Conservation (phyloP, 768 basidiomycete genomes). For the Rhodotorula babjevae region DNA sequence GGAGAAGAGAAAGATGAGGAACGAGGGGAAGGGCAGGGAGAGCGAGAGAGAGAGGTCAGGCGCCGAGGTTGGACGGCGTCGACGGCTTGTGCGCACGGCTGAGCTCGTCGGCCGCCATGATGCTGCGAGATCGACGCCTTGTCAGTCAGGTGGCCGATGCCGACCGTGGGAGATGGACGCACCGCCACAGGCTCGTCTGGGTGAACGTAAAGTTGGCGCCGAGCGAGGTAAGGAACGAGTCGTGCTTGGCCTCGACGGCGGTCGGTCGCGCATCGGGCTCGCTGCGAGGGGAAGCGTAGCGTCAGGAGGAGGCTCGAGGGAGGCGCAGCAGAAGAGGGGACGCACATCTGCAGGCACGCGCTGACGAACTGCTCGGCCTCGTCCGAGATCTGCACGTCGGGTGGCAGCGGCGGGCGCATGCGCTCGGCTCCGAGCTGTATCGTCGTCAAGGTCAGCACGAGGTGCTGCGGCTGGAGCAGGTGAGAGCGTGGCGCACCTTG, state of each 20-base stretch:
- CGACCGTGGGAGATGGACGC: background rate
- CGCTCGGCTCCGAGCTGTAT: conserved; percentile 75
- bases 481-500: conserved; percentile 57
- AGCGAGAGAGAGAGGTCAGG: background rate
- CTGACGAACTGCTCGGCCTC: conserved; percentile 79
- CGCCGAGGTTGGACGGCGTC: conserved; percentile 15
- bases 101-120: conserved; percentile 25
- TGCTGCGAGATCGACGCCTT: background rate
- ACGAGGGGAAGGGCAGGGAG: background rate
- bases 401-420: conserved; percentile 81
- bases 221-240: conserved; percentile 36
- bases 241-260: conserved; percentile 33
- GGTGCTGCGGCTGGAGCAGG: background rate
- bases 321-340: conserved; percentile 9
- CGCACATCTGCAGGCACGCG: conserved; percentile 81
- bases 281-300: conserved; percentile 5
- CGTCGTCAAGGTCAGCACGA: background rate
- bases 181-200: conserved; percentile 21
- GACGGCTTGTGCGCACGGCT: conserved; percentile 10
- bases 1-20: background rate
- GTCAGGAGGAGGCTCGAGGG: background rate
- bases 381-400: conserved; percentile 67
- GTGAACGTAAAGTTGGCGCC: conserved; percentile 34
- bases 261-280: conserved; percentile 37
- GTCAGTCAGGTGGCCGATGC: background rate